Conservation (phyloP, 306 rosid species). For the Prunus fruticosa region DNA sequence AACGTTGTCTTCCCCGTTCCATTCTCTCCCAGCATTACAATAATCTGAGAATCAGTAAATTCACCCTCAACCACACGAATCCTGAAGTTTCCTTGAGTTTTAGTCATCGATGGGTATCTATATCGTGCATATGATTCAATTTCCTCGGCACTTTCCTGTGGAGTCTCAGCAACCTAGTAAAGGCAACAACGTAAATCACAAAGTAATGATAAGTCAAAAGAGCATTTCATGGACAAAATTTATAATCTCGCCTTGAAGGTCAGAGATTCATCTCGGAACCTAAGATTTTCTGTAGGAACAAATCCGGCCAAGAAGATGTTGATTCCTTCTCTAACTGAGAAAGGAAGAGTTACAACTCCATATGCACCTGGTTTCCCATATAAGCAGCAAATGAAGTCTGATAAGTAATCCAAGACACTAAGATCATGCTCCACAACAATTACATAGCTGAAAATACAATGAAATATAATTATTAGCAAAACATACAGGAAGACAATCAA, state of each 20-base stretch:
- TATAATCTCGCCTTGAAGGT: conserved; percentile 71
- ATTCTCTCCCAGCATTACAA: conserved; percentile 99
- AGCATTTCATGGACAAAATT: not conserved
- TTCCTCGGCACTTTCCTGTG: conserved; percentile 92
- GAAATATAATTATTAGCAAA: conserved; percentile 3
- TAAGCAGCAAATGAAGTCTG: conserved; percentile 97
- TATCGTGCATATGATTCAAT: conserved; percentile 89
- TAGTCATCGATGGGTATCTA: conserved; percentile 84
- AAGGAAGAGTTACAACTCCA: conserved; percentile 99
- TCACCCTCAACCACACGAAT: conserved; percentile 88
- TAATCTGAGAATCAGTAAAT: conserved; percentile 95
- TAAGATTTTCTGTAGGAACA: conserved; percentile 96
- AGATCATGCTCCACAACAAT: conserved; percentile 99
- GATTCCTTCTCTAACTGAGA: conserved; percentile 99
- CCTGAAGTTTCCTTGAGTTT: conserved; percentile 86
- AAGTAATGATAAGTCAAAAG: not conserved
- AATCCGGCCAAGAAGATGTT: conserved; percentile 97
- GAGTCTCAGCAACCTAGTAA: conserved; percentile 96
- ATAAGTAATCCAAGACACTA: conserved; percentile 95
- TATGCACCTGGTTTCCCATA: conserved; percentile 99
- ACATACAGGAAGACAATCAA: not conserved
- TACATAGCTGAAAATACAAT: conserved; percentile 72
- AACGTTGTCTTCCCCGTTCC: conserved; percentile 99
- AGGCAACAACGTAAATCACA: conserved; percentile 18
- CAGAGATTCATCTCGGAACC: conserved; percentile 88